These are phyloP conservation scores for Pancytospora philotis DNA, from an alignment of 371 early-diverging fungal genomes.

Conservation along the genomic window DNA sequence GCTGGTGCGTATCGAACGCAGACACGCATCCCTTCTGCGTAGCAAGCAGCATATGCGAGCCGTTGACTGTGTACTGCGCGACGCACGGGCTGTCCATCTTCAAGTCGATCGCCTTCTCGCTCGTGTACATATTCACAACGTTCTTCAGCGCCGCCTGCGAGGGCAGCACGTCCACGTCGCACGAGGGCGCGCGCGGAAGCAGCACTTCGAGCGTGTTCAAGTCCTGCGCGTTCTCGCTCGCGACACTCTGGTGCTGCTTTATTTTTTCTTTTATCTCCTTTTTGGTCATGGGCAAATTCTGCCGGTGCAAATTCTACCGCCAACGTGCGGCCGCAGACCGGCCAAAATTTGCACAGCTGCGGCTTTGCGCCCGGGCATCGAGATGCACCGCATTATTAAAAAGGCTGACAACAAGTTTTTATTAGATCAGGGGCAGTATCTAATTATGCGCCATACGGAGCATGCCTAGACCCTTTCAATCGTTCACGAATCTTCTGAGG, in stretches of 20 bases:
- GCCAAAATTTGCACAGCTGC: background rate
- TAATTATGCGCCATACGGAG: background rate
- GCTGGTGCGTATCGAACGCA: slow-evolving; percentile 77
- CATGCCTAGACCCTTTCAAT: no score
- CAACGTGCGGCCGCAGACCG: background rate
- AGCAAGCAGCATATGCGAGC: slow-evolving; percentile 63
- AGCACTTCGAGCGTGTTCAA: slow-evolving; percentile 3
- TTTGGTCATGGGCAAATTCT: slow-evolving; percentile 9
- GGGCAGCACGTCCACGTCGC: background rate
- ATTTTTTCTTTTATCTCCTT: slow-evolving; percentile 21
- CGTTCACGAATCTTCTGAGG: no score
- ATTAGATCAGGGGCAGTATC: background rate
- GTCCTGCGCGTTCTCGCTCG: background rate
- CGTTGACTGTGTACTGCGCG: slow-evolving; percentile 71
- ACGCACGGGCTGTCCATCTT: slow-evolving; percentile 71
- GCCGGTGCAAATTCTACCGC: background rate
- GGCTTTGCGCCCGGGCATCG: background rate
- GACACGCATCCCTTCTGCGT: slow-evolving; percentile 79
- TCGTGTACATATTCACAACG: slow-evolving; percentile 68
- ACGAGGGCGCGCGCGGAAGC: no score
- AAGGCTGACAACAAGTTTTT: background rate
- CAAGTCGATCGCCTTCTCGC: slow-evolving; percentile 71
- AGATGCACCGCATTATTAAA: background rate
- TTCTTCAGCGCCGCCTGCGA: slow-evolving; percentile 66
- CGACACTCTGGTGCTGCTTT: slow-evolving; percentile 2